Base-by-base conservation (phyloP, 2,329 filamentous ascomycete genomes). In the Penicillium sp. region DNA sequence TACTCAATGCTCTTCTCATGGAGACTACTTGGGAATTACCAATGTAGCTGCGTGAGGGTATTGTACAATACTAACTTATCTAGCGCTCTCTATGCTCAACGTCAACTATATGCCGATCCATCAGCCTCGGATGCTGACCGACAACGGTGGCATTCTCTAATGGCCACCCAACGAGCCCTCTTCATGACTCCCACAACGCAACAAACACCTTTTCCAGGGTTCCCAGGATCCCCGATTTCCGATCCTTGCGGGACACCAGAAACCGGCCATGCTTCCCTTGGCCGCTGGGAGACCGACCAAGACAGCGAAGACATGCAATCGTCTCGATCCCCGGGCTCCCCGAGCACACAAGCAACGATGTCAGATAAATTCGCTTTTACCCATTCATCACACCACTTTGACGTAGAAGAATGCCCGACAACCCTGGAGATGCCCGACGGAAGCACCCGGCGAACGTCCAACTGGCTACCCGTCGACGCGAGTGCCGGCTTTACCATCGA, bases 361-460 rank as follows among this genome's bases (percentile, higher is more conserved):
- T 15, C 51, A 20, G 38, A 53, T 17, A 28, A 15, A 14, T 17
- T 20, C 31, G 22, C 37, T 15, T 42, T 25, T 25, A 12, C 37
- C n/a, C 25, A 42, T 2, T 28, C 51, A 3, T 39, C 42, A 37
- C 31, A 34, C 15, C 22, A 37, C n/a, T 34, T 45, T n/a, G 54
- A 65, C 1, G 57, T 60, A 5, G 63, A 65, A 1, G 61, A 65
- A 0, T 60, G 15, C 20, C 59, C 69, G 5, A 70, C 66, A 28
- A 68, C 67, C 10, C 63, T 74, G 25, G 71, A 74, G 55, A 74
- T 74, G 72, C 72, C 72, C 3, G 72, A 74, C 52, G 72, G 72
- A 0, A 69, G 63, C 34, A 73, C 67, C 8, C 71, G 72, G 22
- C 60, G 69, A 39, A 72, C 70, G 2, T 58, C 67, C 10, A 74